phyloP scores from a whole-genome alignment of 805 yeast species.

The Pichia ethanolica region DNA sequence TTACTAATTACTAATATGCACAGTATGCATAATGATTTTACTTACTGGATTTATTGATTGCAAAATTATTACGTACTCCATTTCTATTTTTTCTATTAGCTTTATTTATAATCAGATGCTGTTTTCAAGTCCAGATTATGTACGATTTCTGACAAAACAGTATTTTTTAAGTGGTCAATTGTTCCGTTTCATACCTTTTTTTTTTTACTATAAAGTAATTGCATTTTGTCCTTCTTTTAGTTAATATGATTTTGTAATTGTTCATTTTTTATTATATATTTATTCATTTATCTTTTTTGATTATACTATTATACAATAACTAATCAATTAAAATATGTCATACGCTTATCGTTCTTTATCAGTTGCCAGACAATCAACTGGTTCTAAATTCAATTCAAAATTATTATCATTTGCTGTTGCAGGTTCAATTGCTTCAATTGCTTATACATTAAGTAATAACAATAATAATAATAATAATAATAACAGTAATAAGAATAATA shows the following conservation, averaged over 20 bases:
- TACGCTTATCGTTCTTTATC: slow-evolving; percentile 1
- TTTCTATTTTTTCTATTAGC: background rate
- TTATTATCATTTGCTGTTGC: slow-evolving; percentile 12
- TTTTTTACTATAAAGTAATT: no score
- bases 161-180: background rate
- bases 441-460: slow-evolving; percentile 18
- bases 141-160: background rate
- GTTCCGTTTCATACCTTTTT: no score
- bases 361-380: background rate
- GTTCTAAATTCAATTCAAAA: background rate
- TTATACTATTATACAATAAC: no score
- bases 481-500: slow-evolving; percentile 9
- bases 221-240: no score
- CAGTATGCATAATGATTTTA: no score
- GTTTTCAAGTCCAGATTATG: background rate
- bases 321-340: background rate
- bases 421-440: slow-evolving; percentile 24
- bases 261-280: no score
- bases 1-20: no score
- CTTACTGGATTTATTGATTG: no score
- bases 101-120: background rate
- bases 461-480: slow-evolving; percentile 12
- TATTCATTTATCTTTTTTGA: no score
- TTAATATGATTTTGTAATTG: no score
- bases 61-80: no score